Evolutionary conservation across 2,329 filamentous ascomycete genomes (phyloP), one percentile per base, ranked within the genome.

Genomic region (Trichoderma citrinoviride): DNA sequence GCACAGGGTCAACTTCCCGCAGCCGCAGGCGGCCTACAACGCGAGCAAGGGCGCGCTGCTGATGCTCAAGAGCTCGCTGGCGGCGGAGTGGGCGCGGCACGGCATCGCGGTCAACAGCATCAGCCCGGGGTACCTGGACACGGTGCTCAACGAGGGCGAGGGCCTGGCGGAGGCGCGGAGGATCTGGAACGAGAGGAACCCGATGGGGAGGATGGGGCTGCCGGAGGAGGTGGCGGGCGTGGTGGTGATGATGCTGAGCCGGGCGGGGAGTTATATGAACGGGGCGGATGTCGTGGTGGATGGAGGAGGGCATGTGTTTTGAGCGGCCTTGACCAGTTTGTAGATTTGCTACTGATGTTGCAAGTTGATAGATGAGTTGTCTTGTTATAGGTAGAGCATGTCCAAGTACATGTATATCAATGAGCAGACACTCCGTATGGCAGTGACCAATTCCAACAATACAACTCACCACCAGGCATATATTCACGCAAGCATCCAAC

Each of bases 41-140:
- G 86, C 87, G 1, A 86, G 83, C 68, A 93, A 93, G 74, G 85
- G 88, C 0, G 89, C 85, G 0, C 75, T 93, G 1, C 70, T 90
- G 33, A 83, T 85, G 57, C 74, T 92, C 69, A 87, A 85, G 56
- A 85, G 82, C 68, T 87, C 81, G 41, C 76, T 93, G 17, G 90
- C 90, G 0, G 89, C 87, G 0, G 90, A 93, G 75, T 93, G 90
- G 90, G 87, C 87, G 1, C 76, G 79, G 1, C 83, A 88, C 72
- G 90, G 90, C 0, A 90, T 93, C 66, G 77, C 88, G 3, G 87
- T 90, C 5, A 93, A 93, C 70, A 85, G 81, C 19, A 81, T 93
- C 50, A 87, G 83, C 44, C 90, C 90, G 0, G 90, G 90, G 0
- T 93, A 93, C 70, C 91, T 92, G 86, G 89, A 91, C 70, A 92